Conservation (phyloP, 768 basidiomycete species). For the Amanita jacksonii region DNA sequence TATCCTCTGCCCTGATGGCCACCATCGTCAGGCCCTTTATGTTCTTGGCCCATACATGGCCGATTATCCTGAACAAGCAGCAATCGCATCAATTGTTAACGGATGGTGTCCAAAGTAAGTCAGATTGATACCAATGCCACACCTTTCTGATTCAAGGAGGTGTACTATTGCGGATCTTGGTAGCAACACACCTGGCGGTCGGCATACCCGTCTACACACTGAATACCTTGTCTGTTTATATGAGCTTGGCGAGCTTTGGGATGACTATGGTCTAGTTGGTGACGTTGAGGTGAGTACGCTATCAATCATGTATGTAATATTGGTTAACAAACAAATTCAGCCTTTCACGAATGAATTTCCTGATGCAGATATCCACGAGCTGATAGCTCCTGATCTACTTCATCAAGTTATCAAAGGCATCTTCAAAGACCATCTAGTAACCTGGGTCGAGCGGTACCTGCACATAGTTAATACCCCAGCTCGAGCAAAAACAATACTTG, state of each 20-base stretch:
- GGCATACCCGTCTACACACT: constrained; percentile 9
- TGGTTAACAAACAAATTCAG: constrained; percentile 5
- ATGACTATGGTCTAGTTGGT: constrained; percentile 17
- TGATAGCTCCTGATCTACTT: constrained; percentile 19
- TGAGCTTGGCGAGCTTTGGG: constrained; percentile 15
- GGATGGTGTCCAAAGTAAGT: constrained; percentile 21
- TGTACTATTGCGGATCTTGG: background rate
- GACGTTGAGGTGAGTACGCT: constrained; percentile 16
- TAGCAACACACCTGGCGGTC: background rate
- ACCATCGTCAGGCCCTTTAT: constrained; percentile 14
- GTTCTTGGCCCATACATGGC: constrained; percentile 17
- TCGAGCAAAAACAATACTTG: constrained; percentile 14
- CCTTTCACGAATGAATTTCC: constrained; percentile 19
- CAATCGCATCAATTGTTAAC: constrained; percentile 12
- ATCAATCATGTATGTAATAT: background rate
- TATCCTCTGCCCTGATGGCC: constrained; percentile 16
- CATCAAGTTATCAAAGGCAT: constrained; percentile 26
- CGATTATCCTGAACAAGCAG: constrained; percentile 20
- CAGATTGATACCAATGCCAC: constrained; percentile 3
- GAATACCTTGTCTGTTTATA: constrained; percentile 9
- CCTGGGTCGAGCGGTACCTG: constrained; percentile 22
- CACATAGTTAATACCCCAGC: constrained; percentile 9
- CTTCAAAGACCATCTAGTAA: constrained; percentile 28
- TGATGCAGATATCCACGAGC: constrained; percentile 20
- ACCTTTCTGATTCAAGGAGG: constrained; percentile 4